Evolutionary conservation across 441 rosid genomes (phyloP), one percentile per base, ranked within the genome.

Genomic region (Francoa sonchifolia): DNA sequence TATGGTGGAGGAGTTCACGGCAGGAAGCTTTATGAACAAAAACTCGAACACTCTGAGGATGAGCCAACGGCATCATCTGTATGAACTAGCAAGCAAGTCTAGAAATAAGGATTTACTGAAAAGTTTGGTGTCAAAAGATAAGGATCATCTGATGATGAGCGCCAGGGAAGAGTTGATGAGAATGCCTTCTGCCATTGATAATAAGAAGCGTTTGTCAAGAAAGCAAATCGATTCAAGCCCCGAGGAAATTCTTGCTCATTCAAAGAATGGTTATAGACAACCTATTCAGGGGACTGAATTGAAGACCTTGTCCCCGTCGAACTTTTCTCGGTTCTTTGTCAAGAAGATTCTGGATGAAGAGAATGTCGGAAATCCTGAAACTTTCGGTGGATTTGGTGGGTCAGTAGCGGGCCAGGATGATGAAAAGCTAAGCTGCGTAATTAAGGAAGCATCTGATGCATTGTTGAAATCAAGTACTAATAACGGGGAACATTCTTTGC

Each of bases 271-370:
- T 18, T 65, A 39, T 57, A 49, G 49, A 11, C 42, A 43, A 47
- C 42, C 57, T 9, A 47, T 15, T 25, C 65, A 38, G 15, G 51
- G 51, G 54, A 18, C 38, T 35, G 66, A 61, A 5, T 16, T 57
- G 55, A 76, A 65, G 41, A 39, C 61, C 0, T 50, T 55, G 39
- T 39, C 55, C 28, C 37, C 65, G 14, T 48, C 74, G 6, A 50
- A 58, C 48, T 61, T 66, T 44, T 65, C 79, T 55, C 75, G 58
- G 57, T 48, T 63, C 23, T 54, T 51, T 57, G 53, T 45, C 12
- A 65, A 65, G 50, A 64, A 62, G 40, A 62, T 55, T 35, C 39
- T 53, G 57, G 75, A 65, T 48, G 77, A 76, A 58, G 75, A 77
- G 57, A 77, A 56, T 1, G 55, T 57, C 8, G 66, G 43, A 47